phyloP scores from a whole-genome alignment of 1,284 basidiomycete genomes.

The Lentinus polychrous region DNA sequence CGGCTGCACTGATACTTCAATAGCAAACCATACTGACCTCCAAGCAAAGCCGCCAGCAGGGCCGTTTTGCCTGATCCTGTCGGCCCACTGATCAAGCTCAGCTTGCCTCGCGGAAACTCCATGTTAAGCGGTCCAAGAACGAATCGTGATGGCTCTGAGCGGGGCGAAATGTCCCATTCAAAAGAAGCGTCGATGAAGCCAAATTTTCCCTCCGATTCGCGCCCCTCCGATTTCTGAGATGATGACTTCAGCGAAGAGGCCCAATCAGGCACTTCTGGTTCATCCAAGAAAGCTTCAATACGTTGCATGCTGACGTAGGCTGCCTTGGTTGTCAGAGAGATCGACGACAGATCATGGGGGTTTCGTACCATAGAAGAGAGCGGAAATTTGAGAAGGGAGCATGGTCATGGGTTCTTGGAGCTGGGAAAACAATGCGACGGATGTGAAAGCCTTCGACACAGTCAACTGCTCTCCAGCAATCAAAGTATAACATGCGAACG shows the following conservation, averaged over 20 bases:
- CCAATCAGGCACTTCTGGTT: constrained; percentile 62
- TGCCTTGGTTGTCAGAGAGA: constrained; percentile 18
- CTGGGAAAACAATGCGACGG: constrained; percentile 58
- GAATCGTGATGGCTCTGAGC: constrained; percentile 32
- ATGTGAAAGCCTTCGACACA: constrained; percentile 64
- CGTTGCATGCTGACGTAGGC: constrained; percentile 69
- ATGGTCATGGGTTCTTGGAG: constrained; percentile 60
- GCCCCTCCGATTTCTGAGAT: constrained; percentile 9
- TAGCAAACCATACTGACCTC: constrained; percentile 44
- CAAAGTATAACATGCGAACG: constrained; percentile 61
- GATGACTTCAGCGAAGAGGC: constrained; percentile 44
- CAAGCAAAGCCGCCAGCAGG: constrained; percentile 56
- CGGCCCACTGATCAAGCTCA: constrained; percentile 65
- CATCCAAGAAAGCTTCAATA: constrained; percentile 54
- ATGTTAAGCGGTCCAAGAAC: constrained; percentile 54
- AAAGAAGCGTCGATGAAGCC: constrained; percentile 52
- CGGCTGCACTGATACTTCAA: constrained; percentile 13
- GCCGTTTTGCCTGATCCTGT: constrained; percentile 81
- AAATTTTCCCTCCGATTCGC: constrained; percentile 23
- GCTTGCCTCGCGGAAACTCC: constrained; percentile 47
- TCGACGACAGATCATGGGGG: background rate
- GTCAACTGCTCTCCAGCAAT: constrained; percentile 51
- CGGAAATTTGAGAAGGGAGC: constrained; percentile 56
- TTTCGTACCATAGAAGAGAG: constrained; percentile 49
- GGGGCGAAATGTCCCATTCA: constrained; percentile 43